Base-by-base conservation (phyloP, 805 yeast species). In the Schizosaccharomyces lindneri region DNA sequence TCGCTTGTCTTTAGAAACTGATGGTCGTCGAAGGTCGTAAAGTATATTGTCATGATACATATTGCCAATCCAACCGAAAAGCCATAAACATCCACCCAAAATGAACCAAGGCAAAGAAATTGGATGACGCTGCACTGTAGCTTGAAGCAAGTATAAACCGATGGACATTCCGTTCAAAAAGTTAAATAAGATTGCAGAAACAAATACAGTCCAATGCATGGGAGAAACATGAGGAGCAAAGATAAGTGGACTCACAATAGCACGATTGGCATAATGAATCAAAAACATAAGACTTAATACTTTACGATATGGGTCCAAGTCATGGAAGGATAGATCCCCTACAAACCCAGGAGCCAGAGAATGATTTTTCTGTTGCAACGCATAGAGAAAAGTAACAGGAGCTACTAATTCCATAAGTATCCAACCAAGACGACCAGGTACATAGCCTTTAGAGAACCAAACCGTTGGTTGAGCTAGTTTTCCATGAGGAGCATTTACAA, bases 401-500 rank as follows among this genome's bases (percentile, higher is more conserved):
- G 55, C 39, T 24, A 59, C 61, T 19, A 59, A 29, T 29, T 59
- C 61, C 61, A 59, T 59, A 15, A 46, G 39, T 24, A 59, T n/a
- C 61, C 61, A 59, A 4, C 55, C 51, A 11, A 41, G 21, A 9
- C 61, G 55, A 13, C 61, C 61, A 9, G 51, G 32, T 15, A 59
- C 13, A 24, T 29, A 36, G n/a, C 57, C 57, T 9, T 15, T 36
- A 7, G 24, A 19, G 19, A 57, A 39, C 46, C n/a, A 57, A 9
- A 15, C 7, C 13, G 27, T 57, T 36, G 31, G 43, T 9, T 57
- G 19, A 9, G 43, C 43, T 27, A 57, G 36, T 31, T 57, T 57
- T 15, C 60, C 60, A 36, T 57, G 60, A n/a, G 60, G 60, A 17
- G 60, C 60, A 57, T 57, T 31, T 15, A 57, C 48, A 41, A 57